Percentiles rank a stretch among this genome's conserved stretches.
Evolutionary conservation across 163 green algal genomes (phyloP).

Genomic region (Chlamydomonas reinhardtii): DNA sequence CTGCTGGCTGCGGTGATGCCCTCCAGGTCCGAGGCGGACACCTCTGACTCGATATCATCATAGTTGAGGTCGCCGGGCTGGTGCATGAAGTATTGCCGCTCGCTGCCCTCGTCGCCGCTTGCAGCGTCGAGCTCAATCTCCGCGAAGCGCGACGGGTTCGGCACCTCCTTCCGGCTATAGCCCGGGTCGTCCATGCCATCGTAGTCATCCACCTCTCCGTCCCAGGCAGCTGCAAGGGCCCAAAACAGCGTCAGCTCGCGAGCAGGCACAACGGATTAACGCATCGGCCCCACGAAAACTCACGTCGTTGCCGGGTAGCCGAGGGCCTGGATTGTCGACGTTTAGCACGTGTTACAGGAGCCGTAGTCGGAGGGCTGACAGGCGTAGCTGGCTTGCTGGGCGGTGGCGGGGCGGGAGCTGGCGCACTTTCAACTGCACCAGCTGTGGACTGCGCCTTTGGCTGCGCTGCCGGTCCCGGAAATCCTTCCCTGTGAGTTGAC

Average conservation of each 20-base stretch:
- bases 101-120: constrained; percentile 56
- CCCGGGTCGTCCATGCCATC: constrained; percentile 66
- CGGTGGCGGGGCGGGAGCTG: background rate
- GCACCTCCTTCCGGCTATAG: constrained; percentile 60
- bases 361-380: constrained; percentile 1
- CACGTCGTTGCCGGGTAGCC: constrained; percentile 11
- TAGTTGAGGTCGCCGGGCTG: constrained; percentile 46
- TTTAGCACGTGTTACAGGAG: background rate
- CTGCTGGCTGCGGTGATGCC: constrained; percentile 31
- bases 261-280: no score
- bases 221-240: constrained; percentile 48
- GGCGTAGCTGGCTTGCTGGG: background rate
- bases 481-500: constrained; percentile 34
- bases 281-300: background rate
- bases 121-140: constrained; percentile 60
- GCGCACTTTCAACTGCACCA: constrained; percentile 47
- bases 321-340: background rate
- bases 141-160: constrained; percentile 63
- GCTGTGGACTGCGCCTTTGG: constrained; percentile 33
- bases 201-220: constrained; percentile 68
- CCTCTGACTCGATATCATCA: constrained; percentile 47
- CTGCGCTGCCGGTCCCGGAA: constrained; percentile 11
- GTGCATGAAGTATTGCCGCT: constrained; percentile 51
- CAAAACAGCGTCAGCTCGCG: no score
- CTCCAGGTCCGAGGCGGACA: constrained; percentile 39